phyloP scores from a whole-genome alignment of 2,329 filamentous ascomycete genomes.

The Microcyclosporella mali region DNA sequence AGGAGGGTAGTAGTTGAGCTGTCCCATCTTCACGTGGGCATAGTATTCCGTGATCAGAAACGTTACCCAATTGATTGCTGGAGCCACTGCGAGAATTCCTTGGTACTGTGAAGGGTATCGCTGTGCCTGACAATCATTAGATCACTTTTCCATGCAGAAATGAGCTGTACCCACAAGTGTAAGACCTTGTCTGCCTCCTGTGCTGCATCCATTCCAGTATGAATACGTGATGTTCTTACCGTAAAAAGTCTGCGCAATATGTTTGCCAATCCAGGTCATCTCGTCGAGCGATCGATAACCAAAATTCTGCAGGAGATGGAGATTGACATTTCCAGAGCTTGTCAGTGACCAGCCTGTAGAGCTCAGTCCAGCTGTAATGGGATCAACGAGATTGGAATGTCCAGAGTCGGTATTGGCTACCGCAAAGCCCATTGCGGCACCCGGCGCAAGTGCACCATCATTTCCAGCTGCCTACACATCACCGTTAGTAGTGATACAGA shows the following conservation, averaged over 20 bases:
- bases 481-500: neutral
- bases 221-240: constrained; percentile 30
- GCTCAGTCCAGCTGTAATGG: constrained; percentile 4
- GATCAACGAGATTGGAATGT: constrained; percentile 14
- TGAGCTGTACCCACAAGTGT: constrained; percentile 14
- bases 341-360: constrained; percentile 22
- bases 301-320: constrained; percentile 31
- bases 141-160: neutral
- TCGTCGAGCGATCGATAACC: constrained; percentile 31
- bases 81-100: constrained; percentile 37
- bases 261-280: constrained; percentile 30
- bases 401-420: constrained; percentile 25
- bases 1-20: constrained; percentile 23
- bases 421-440: constrained; percentile 23
- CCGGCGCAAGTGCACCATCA: constrained; percentile 2
- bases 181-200: constrained; percentile 36
- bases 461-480: constrained; percentile 3
- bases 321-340: constrained; percentile 31
- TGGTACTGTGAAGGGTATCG: constrained; percentile 35
- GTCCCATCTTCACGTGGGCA: constrained; percentile 29
- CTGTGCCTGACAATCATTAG: constrained; percentile 20
- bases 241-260: constrained; percentile 30
- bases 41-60: constrained; percentile 27
- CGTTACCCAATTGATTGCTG: constrained; percentile 35
- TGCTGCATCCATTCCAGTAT: constrained; percentile 37